Evolutionary conservation across 768 basidiomycete genomes (phyloP).

Genomic region (Auricularia auricula-judae): DNA sequence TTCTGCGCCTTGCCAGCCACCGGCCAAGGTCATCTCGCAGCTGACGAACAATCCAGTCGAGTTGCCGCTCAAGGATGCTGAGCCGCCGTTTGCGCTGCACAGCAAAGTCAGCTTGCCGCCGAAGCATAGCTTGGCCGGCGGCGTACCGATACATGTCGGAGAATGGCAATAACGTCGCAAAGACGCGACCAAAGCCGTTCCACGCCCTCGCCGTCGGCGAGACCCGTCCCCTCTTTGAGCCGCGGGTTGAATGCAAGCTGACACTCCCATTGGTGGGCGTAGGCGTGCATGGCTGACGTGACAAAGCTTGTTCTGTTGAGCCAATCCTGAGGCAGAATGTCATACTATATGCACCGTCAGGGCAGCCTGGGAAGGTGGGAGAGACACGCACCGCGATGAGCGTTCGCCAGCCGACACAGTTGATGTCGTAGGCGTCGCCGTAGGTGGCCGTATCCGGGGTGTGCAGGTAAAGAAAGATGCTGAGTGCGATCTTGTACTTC

Average conservation of each 20-base stretch:
- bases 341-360: neutral
- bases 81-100: neutral
- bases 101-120: too few species aligned
- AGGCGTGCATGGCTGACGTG: slow-evolving; percentile 2
- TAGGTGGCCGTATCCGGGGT: neutral
- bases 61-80: neutral
- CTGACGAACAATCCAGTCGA: neutral
- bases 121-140: too few species aligned
- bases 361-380: neutral
- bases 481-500: neutral
- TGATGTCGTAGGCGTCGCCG: neutral
- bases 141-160: neutral
- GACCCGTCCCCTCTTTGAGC: neutral
- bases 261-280: slow-evolving; percentile 1
- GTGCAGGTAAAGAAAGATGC: too few species aligned
- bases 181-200: neutral
- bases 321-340: neutral
- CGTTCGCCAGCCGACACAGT: neutral
- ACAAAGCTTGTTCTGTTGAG: neutral
- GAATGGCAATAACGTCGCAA: neutral
- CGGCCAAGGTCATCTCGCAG: neutral
- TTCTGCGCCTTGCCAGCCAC: neutral
- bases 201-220: neutral
- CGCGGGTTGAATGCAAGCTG: slow-evolving; percentile 2
- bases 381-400: too few species aligned